Conservation (phyloP, 345 rosid genomes). For the Citropsis articulata region DNA sequence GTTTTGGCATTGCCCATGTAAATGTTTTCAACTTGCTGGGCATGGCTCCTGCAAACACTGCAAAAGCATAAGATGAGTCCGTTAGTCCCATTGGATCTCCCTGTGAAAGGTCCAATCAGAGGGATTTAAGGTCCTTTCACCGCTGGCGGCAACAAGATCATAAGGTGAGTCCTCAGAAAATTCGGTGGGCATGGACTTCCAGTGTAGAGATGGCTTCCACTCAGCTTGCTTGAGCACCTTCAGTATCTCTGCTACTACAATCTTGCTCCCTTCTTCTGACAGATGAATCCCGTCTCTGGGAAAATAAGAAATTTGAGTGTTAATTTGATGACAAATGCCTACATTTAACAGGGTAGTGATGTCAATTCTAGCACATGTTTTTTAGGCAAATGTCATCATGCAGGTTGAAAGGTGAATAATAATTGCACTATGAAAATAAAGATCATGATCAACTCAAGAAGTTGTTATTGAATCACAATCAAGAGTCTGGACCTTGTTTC, state of each 20-base stretch:
- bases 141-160: constrained; percentile 83
- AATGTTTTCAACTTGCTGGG: not conserved
- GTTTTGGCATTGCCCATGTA: not conserved
- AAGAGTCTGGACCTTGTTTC: not conserved
- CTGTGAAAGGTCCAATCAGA: constrained; percentile 85
- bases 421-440: not conserved
- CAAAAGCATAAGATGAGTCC: not conserved
- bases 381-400: not conserved
- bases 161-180: constrained; percentile 70
- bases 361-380: not conserved
- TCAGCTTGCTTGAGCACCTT: constrained; percentile 76
- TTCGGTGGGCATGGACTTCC: constrained; percentile 91
- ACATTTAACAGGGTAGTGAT: not conserved
- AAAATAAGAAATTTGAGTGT: not conserved
- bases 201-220: constrained; percentile 86
- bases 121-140: constrained; percentile 64
- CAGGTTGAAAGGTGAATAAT: not conserved
- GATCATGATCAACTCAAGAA: not conserved
- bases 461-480: not conserved
- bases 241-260: constrained; percentile 75
- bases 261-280: constrained; percentile 82
- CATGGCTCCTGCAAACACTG: not conserved
- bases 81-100: constrained; percentile 73
- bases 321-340: not conserved
- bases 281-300: constrained; percentile 87